Percentiles rank a stretch among this genome's conserved stretches.
Evolutionary conservation across 2,329 filamentous ascomycete genomes (phyloP).

Genomic region (Penicillium sp.): DNA sequence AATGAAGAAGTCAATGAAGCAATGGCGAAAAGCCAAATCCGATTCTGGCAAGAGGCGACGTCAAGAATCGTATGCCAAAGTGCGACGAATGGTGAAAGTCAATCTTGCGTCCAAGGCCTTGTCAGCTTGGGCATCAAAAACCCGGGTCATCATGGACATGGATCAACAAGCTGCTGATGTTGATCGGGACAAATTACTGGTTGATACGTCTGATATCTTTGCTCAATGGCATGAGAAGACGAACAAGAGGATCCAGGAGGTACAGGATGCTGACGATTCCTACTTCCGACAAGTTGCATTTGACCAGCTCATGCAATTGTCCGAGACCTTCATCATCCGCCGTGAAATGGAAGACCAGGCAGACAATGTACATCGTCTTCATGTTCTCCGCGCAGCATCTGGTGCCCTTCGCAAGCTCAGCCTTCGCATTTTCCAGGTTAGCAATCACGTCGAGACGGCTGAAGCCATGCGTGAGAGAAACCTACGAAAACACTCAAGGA

Average conservation of each 20-base stretch:
- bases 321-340: slow-evolving; percentile 34
- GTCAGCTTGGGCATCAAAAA: slow-evolving; percentile 39
- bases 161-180: slow-evolving; percentile 42
- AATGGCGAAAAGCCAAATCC: slow-evolving; percentile 54
- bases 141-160: slow-evolving; percentile 35
- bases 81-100: slow-evolving; percentile 57
- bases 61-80: slow-evolving; percentile 57
- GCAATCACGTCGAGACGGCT: slow-evolving; percentile 54
- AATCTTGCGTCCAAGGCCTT: slow-evolving; percentile 52
- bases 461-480: slow-evolving; percentile 56
- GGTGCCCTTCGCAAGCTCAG: slow-evolving; percentile 58
- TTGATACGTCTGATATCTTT: slow-evolving; percentile 39
- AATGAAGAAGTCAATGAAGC: slow-evolving; percentile 51
- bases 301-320: slow-evolving; percentile 41
- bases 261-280: slow-evolving; percentile 40
- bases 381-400: slow-evolving; percentile 49
- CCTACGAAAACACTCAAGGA: slow-evolving; percentile 56
- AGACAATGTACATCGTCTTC: slow-evolving; percentile 47
- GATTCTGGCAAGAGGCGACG: slow-evolving; percentile 55
- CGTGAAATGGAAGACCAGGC: slow-evolving; percentile 49
- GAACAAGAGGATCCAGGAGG: slow-evolving; percentile 35
- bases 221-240: slow-evolving; percentile 47
- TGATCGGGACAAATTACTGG: slow-evolving; percentile 37
- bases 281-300: slow-evolving; percentile 42
- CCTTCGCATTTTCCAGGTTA: slow-evolving; percentile 59